Conservation (phyloP, 352 stramenopile genomes). For the Phytophthora tubulina region DNA sequence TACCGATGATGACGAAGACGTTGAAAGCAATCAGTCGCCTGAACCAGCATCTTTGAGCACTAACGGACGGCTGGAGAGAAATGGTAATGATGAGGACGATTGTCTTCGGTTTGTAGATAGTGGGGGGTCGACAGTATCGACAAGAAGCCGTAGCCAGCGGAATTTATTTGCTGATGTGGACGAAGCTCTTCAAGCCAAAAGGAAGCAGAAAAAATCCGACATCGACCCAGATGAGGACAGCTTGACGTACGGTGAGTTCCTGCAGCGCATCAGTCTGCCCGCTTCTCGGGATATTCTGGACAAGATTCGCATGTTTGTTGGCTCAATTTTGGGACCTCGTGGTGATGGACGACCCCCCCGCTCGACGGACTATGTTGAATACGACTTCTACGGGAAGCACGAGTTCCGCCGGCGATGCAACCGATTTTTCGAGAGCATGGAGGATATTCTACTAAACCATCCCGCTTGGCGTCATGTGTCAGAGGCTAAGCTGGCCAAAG, state of each 20-base stretch:
- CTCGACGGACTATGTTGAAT: conserved; percentile 78
- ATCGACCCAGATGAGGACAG: conserved; percentile 47
- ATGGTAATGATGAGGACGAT: conserved; percentile 17
- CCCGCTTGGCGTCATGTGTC: conserved; percentile 72
- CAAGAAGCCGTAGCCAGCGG: conserved; percentile 54
- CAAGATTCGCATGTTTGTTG: conserved; percentile 80
- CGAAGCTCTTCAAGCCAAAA: conserved; percentile 39
- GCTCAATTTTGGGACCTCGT: conserved; percentile 79
- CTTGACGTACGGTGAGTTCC: conserved; percentile 82
- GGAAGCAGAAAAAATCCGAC: conserved; percentile 30
- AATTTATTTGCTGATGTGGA: conserved; percentile 75
- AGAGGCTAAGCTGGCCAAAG: conserved; percentile 68
- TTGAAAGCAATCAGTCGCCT: conserved; percentile 24
- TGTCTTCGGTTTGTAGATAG: conserved; percentile 20
- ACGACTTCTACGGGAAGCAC: conserved; percentile 82
- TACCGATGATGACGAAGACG: conserved; percentile 45
- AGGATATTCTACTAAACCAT: conserved; percentile 65
- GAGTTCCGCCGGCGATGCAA: conserved; percentile 74
- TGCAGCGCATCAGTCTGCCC: conserved; percentile 77
- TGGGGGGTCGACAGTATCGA: conserved; percentile 16
- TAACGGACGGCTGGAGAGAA: conserved; percentile 3
- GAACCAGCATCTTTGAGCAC: conserved; percentile 6
- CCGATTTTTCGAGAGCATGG: conserved; percentile 80
- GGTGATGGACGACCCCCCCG: conserved; percentile 77
- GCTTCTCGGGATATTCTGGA: conserved; percentile 79